These are phyloP conservation scores for Sungouiozyma ichnusensis DNA, from an alignment of 805 yeast genomes.

Conservation along the genomic window DNA sequence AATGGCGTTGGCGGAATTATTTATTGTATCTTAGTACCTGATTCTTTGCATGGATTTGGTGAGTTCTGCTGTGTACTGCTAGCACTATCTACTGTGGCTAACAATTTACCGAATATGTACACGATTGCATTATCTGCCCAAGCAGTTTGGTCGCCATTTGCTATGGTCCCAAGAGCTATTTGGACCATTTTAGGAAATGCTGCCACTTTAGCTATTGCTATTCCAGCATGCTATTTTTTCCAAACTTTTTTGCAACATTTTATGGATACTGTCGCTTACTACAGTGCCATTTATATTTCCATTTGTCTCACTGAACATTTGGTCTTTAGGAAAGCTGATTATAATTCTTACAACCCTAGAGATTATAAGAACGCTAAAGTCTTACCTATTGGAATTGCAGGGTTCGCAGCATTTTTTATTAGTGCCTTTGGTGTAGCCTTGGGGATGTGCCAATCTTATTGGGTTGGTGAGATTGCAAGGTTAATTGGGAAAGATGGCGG, in stretches of 20 bases:
- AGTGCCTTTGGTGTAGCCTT: slow-evolving; percentile 79
- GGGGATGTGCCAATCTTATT: slow-evolving; percentile 87
- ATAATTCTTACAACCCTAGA: slow-evolving; percentile 49
- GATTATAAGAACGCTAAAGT: slow-evolving; percentile 47
- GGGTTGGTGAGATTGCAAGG: slow-evolving; percentile 55
- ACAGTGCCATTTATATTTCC: slow-evolving; percentile 75
- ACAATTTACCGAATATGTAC: slow-evolving; percentile 90
- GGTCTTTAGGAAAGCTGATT: slow-evolving; percentile 49
- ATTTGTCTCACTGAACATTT: slow-evolving; percentile 75
- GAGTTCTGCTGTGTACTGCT: slow-evolving; percentile 78
- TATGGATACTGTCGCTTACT: slow-evolving; percentile 87
- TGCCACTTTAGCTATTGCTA: slow-evolving; percentile 73
- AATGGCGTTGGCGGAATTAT: slow-evolving; percentile 74
- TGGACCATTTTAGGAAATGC: slow-evolving; percentile 76
- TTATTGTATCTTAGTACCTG: slow-evolving; percentile 63
- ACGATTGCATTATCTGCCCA: slow-evolving; percentile 83
- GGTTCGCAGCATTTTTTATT: slow-evolving; percentile 63
- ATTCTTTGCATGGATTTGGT: slow-evolving; percentile 82
- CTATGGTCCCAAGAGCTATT: slow-evolving; percentile 65
- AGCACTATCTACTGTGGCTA: slow-evolving; percentile 82
- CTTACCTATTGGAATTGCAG: slow-evolving; percentile 72
- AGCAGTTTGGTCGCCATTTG: slow-evolving; percentile 66
- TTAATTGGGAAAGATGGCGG: slow-evolving; percentile 63
- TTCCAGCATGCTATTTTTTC: slow-evolving; percentile 77
- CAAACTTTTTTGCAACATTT: slow-evolving; percentile 66